Evolutionary conservation across 176 grass and related monocot species (phyloP), one percentile per base, ranked within the genome.

Genomic region (Avena atlantica): DNA sequence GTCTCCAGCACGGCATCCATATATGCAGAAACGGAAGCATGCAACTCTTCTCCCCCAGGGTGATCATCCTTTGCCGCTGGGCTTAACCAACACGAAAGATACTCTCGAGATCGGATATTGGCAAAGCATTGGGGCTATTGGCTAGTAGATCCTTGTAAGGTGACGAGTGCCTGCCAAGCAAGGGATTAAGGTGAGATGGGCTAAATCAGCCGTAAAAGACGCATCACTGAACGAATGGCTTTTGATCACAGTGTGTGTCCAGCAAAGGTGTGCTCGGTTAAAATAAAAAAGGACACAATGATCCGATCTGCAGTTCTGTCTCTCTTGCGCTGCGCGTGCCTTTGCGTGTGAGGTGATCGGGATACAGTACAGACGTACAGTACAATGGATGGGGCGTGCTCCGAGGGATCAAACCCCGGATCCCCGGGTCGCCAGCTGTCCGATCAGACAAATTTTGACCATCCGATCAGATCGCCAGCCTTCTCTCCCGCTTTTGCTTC

Each of bases 11-110:
- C 62, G 82, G 15, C 53, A 57, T 57, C 53, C 16, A 57, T 57
- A 5, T 40, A 40, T 40, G 37, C 16, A 57, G 55, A 57, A 20
- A 57, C 55, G 19, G 2, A 51, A 12, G 68, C 27, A 62, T 84
- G 58, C 7, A 59, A 81, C 81, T 20, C 29, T 20, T 85, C 81
- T 20, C 29, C 25, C 27, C 59, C 49, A 9, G 49, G 62, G 80
- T 31, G 73, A 83, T 87, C 79, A 72, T 83, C 80, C 81, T 90
- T 90, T 84, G 63, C 0, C 79, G 56, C 73, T 65, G 56, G 6
- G 79, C 51, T 72, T 90, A 36, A 81, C 24, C 78, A 52, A 82
- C 45, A 90, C 88, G 50, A 78, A 86, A 86, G 78, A 78, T 9
- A 62, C 53, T 60, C 8, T 2, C 16, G 45, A 13, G 3, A 5